phyloP scores from a whole-genome alignment of 139 green algal genomes.

The Haematococcus sp. region DNA sequence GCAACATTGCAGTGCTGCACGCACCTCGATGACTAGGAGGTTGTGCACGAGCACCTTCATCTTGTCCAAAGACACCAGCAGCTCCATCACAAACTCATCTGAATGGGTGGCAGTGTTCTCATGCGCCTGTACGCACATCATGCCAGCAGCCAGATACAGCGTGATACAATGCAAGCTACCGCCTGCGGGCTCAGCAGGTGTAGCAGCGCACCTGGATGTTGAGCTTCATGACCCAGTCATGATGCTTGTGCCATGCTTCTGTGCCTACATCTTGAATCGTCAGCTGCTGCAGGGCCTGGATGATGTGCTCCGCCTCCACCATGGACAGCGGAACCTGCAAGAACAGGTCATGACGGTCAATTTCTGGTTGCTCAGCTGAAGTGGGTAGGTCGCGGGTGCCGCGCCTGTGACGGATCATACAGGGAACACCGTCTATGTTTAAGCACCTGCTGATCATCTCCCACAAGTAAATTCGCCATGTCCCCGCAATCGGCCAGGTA shows the following conservation, averaged over 20 bases:
- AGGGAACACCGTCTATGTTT: background rate
- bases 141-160: too few species aligned
- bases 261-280: constrained; percentile 51
- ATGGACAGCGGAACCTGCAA: constrained; percentile 46
- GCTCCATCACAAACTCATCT: constrained; percentile 87
- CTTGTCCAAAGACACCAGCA: constrained; percentile 71
- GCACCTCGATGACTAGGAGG: constrained; percentile 72
- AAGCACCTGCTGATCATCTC: background rate
- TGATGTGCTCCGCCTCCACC: constrained; percentile 58
- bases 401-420: too few species aligned
- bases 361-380: too few species aligned
- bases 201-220: constrained; percentile 51
- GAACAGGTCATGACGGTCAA: too few species aligned
- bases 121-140: constrained; percentile 64
- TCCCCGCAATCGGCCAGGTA: too few species aligned
- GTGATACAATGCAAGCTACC: background rate
- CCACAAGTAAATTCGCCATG: too few species aligned
- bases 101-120: constrained; percentile 68
- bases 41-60: constrained; percentile 68
- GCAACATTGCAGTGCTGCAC: background rate
- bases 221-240: constrained; percentile 26
- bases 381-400: too few species aligned
- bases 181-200: background rate
- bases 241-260: background rate
- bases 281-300: constrained; percentile 42